Evolutionary conservation across 345 rosid genomes (phyloP), one percentile per base, ranked within the genome.

Genomic region (Eucalyptus guilfoylei): DNA sequence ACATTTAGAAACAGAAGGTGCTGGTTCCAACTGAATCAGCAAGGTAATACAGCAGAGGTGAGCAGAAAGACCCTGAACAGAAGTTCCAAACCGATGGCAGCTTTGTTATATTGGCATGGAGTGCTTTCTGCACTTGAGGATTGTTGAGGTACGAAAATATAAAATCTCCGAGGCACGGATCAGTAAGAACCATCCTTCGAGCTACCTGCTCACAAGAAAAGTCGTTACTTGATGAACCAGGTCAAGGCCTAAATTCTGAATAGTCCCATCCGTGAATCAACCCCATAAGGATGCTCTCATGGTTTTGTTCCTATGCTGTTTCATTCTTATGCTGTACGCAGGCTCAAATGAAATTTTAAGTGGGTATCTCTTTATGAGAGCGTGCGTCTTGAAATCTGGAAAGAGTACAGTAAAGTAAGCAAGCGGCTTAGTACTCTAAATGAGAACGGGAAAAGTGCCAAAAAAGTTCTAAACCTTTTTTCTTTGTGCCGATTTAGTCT

Each of bases 121-220:
- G 40, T 5, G 23, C 80, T 32, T 67, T 32, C 23, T 67, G 80
- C 40, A 67, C 80, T 15, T 10, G 80, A 67, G 80, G 40, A 8
- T 67, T 32, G 17, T 92, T 92, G 45, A 93, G 92, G 87, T 92
- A 92, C 10, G 87, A 54, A 60, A 49, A 86, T 69, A 91, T 88
- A 85, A 89, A 87, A 30, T 81, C 91, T 50, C 4, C 21, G 62
- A 91, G 86, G 88, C 94, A 92, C 54, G 92, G 92, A 86, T 90
- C 93, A 34, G 88, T 89, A 3, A 45, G 17, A 62, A 80, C 86
- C 62, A 58, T 49, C 42, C 91, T 89, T 60, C 80, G 88, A 40
- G 54, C 76, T 86, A 91, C 72, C 93, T 91, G 90, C 64, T 30
- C 49, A 52, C 34, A 86, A 86, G 40, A 47, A 86, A 28, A 86